These are phyloP conservation scores for Penicillium nordicum DNA, from an alignment of 2,329 filamentous ascomycete genomes.

Conservation along the genomic window DNA sequence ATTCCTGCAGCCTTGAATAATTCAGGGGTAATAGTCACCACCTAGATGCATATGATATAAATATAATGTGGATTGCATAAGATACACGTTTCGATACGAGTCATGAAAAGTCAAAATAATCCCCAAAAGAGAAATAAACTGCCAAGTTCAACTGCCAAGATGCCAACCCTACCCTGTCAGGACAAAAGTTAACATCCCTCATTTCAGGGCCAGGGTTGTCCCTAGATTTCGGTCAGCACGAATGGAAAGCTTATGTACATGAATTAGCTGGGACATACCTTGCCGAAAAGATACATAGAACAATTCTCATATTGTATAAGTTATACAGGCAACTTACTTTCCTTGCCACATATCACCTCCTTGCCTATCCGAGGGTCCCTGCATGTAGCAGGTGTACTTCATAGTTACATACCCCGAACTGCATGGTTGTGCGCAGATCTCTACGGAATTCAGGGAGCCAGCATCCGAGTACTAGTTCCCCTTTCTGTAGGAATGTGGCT, in stretches of 20 bases:
- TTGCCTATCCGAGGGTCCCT: constrained; percentile 8
- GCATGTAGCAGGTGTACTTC: constrained; percentile 2
- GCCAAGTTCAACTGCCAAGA: neutral
- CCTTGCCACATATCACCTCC: constrained; percentile 1
- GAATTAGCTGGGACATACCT: constrained; percentile 1
- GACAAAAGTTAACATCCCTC: neutral
- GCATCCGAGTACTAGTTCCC: constrained; percentile 2
- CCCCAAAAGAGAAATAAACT: neutral
- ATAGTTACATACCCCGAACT: constrained; percentile 1
- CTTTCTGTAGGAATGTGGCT: constrained; percentile 14
- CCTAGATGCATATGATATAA: neutral
- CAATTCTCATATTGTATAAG: neutral
- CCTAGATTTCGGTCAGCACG: neutral
- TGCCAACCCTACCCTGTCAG: neutral
- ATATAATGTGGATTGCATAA: neutral
- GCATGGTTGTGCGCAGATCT: constrained; percentile 9
- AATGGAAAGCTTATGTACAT: neutral
- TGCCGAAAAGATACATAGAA: neutral
- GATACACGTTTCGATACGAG: neutral
- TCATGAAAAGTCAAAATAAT: constrained; percentile 2
- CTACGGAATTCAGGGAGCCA: constrained; percentile 5
- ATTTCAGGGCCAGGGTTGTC: neutral
- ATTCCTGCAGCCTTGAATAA: constrained; percentile 15
- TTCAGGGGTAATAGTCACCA: constrained; percentile 4
- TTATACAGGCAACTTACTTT: neutral